phyloP scores from a whole-genome alignment of 371 early-diverging fungal species.

The Syncephalastrum monosporum region DNA sequence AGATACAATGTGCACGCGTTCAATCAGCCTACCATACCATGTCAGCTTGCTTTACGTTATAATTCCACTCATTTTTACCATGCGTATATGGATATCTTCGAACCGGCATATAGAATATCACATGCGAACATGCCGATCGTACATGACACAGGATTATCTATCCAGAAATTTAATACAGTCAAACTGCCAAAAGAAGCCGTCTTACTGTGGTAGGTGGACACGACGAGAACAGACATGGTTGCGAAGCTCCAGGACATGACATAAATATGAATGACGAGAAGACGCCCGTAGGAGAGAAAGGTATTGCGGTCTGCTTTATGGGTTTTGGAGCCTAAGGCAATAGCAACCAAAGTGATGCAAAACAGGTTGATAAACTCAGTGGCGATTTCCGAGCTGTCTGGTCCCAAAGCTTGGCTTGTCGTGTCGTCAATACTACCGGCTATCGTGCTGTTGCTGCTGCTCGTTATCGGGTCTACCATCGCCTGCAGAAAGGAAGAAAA shows the following conservation, averaged over 20 bases:
- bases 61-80: too few species aligned
- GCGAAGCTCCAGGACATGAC: conserved; percentile 44
- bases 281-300: conserved; percentile 40
- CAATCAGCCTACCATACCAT: conserved; percentile 34
- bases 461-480: too few species aligned
- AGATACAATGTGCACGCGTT: conserved; percentile 42
- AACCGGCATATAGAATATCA: conserved; percentile 47
- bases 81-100: conserved; percentile 36
- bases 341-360: conserved; percentile 41
- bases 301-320: conserved; percentile 27
- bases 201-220: conserved; percentile 48
- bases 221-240: conserved; percentile 31
- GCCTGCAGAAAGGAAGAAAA: too few species aligned
- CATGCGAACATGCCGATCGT: conserved; percentile 47
- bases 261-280: conserved; percentile 40
- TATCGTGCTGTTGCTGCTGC: too few species aligned
- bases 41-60: too few species aligned
- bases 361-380: conserved; percentile 41
- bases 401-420: neutral
- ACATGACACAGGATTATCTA: conserved; percentile 44
- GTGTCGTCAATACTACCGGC: too few species aligned
- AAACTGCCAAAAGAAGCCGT: too few species aligned
- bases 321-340: conserved; percentile 41
- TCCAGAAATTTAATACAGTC: neutral
- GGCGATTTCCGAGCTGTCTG: conserved; percentile 33